phyloP scores from a whole-genome alignment of 2,329 filamentous ascomycete genomes.

The Cladosporium velox region DNA sequence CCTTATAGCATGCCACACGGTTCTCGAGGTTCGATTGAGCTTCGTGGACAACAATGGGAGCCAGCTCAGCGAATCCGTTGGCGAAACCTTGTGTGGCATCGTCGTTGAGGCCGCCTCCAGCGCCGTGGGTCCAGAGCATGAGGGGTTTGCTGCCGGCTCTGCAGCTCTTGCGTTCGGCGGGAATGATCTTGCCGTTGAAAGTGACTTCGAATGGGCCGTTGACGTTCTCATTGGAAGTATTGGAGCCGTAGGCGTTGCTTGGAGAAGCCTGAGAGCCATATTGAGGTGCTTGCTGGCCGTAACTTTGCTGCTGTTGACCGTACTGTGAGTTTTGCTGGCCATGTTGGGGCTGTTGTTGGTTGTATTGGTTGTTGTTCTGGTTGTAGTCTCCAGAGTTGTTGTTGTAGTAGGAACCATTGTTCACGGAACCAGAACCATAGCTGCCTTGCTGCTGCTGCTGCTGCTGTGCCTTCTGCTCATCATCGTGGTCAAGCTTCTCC shows the following conservation, averaged over 20 bases:
- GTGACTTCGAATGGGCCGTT: slow-evolving; percentile 17
- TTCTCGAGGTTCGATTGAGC: slow-evolving; percentile 45
- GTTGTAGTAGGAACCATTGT: background rate
- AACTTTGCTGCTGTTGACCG: slow-evolving; percentile 7
- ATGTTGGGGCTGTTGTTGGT: slow-evolving; percentile 12
- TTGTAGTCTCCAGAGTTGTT: background rate
- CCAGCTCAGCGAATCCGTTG: slow-evolving; percentile 36
- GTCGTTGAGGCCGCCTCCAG: slow-evolving; percentile 44
- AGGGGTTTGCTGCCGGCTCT: slow-evolving; percentile 1
- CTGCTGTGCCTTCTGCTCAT: slow-evolving; percentile 3
- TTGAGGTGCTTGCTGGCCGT: background rate
- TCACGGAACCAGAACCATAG: background rate
- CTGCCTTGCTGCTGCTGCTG: background rate
- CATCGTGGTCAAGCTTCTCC: slow-evolving; percentile 10
- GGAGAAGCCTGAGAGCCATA: background rate
- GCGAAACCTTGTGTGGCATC: slow-evolving; percentile 45
- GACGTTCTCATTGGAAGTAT: background rate
- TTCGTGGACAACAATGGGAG: slow-evolving; percentile 41
- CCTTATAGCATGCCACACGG: slow-evolving; percentile 42
- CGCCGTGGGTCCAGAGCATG: slow-evolving; percentile 50
- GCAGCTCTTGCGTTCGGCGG: slow-evolving; percentile 21
- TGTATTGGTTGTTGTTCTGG: slow-evolving; percentile 1
- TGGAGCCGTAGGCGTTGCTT: background rate
- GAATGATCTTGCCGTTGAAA: slow-evolving; percentile 23
- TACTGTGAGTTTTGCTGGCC: slow-evolving; percentile 8